Conservation (phyloP, 768 basidiomycete genomes). For the Dendrothele bispora region DNA sequence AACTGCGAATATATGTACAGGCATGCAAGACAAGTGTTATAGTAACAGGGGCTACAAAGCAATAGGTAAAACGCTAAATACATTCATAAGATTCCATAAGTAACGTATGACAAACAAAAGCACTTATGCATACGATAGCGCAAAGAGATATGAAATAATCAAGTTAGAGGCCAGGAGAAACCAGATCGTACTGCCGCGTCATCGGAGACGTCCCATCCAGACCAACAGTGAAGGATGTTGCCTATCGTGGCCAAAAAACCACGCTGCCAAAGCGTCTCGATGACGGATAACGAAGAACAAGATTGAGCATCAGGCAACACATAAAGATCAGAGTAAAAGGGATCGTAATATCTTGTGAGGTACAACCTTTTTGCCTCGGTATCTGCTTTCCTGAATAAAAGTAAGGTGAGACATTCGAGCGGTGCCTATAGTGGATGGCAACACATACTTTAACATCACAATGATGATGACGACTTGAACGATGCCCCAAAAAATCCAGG, state of each 20-base stretch:
- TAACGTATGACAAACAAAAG: too few relatives aligned
- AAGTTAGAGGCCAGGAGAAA: constrained; percentile 40
- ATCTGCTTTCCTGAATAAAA: constrained; percentile 40
- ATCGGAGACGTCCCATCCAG: constrained; percentile 46
- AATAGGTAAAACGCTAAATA: too few relatives aligned
- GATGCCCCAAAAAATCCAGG: constrained; percentile 34
- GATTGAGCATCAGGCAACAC: constrained; percentile 38
- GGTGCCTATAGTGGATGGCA: background rate
- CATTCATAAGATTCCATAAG: constrained; percentile 12
- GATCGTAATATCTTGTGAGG: constrained; percentile 76
- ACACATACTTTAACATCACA: constrained; percentile 60
- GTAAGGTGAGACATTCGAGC: too few relatives aligned
- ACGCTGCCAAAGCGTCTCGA: constrained; percentile 37
- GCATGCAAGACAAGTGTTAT: too few relatives aligned
- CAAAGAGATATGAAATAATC: constrained; percentile 15
- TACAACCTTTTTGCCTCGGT: constrained; percentile 55
- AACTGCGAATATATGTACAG: too few relatives aligned
- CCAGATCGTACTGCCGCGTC: constrained; percentile 15
- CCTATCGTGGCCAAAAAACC: constrained; percentile 41
- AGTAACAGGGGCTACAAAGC: too few relatives aligned
- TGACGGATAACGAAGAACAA: constrained; percentile 35
- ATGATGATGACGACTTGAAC: constrained; percentile 48
- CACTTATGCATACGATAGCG: too few relatives aligned
- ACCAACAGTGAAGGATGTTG: constrained; percentile 31
- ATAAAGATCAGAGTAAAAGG: constrained; percentile 71